Evolutionary conservation across 805 yeast species (phyloP), one percentile per base, ranked within the genome.

Genomic region (Candida ulmi): DNA sequence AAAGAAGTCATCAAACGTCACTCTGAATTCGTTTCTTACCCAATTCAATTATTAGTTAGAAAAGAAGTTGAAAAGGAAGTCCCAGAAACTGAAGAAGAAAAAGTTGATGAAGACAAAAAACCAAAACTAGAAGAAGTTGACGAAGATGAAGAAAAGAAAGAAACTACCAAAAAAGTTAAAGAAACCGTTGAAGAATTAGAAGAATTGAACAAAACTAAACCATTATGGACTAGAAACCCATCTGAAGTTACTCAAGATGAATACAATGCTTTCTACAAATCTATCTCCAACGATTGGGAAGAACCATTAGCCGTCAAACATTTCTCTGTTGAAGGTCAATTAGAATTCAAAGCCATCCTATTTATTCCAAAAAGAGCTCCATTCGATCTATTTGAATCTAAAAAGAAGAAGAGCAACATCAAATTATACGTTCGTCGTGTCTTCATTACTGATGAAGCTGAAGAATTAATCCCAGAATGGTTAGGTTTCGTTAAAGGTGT

Each of bases 341-440:
- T 93, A 61, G 99, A 93, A 77, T 93, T 93, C 82, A 90, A 83
- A 76, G 98, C 99, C 50, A 93, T 93, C 63, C 76, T 93, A 60
- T 93, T 88, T 63, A 80, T 93, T 72, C 99, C 99, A 71, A 87
- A 85, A 78, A 88, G 99, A 77, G 97, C 99, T 60, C 99, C 99
- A 71, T 87, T 93, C 63, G 99, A 93, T 66, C 76, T 95, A 65
- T 93, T 93, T 65, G 99, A 93, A 78, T 77, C 90, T 50, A 93
- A 93, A 83, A 93, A 88, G 95, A 93, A 93, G 96, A 91, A 88
- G 83, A 83, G 77, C 76, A 91, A 91, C 83, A 93, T 93, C 77
- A 93, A 93, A 78, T 81, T 93, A 59, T 93, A 93, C 72, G 99
- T 93, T 52, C 88, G 98, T 72, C 93, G 98, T 75, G 99, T 93